Percentiles rank a stretch among this genome's conserved stretches.
These are phyloP conservation scores for Syzygium aromaticum DNA, from an alignment of 345 rosid species.

Conservation along the genomic window DNA sequence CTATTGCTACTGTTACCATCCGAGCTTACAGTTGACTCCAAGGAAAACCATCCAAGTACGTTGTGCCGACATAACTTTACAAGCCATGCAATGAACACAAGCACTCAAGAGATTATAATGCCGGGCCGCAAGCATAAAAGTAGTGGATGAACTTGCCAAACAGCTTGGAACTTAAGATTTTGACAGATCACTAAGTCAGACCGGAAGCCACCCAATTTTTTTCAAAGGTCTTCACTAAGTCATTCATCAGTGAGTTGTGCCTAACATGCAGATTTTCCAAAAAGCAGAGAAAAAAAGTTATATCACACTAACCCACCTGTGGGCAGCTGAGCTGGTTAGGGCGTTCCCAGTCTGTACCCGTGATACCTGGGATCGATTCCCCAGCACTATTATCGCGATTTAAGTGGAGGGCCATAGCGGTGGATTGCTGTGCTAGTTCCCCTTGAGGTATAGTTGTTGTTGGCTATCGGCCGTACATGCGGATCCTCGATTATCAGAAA, in stretches of 20 bases:
- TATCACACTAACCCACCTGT: too few species aligned
- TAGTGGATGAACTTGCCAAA: background rate
- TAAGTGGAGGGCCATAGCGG: too few species aligned
- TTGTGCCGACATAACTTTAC: background rate
- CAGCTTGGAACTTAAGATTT: background rate
- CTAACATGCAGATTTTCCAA: background rate
- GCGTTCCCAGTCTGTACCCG: too few species aligned
- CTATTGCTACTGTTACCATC: background rate
- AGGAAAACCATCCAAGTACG: background rate
- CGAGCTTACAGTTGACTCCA: background rate
- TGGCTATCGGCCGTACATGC: too few species aligned
- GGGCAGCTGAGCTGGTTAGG: too few species aligned
- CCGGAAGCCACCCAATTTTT: background rate
- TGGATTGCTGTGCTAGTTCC: too few species aligned
- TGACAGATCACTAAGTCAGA: background rate
- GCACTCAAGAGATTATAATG: background rate
- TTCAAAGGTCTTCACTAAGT: background rate
- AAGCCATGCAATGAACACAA: background rate
- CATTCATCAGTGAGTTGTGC: background rate
- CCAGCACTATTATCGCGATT: too few species aligned
- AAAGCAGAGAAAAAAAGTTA: background rate
- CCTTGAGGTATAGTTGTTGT: too few species aligned
- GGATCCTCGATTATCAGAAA: too few species aligned
- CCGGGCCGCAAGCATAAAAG: background rate
- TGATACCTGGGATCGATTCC: too few species aligned